phyloP scores from a whole-genome alignment of 2,329 filamentous ascomycete species.

The Aspergillus nomiae region DNA sequence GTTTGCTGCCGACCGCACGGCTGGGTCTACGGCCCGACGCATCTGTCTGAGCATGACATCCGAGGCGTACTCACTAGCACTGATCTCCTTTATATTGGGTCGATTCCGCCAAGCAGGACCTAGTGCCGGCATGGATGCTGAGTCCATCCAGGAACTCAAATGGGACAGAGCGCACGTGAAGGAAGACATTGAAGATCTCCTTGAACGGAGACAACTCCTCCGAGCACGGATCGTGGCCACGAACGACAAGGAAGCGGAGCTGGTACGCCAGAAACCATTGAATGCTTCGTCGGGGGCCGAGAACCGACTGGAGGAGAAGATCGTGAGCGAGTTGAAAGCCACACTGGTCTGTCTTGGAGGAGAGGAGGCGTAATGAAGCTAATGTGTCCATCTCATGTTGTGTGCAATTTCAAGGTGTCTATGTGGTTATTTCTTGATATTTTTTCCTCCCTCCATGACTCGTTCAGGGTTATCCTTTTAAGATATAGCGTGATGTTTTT shows the following conservation, averaged over 20 bases:
- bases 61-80: slow-evolving; percentile 76
- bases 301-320: slow-evolving; percentile 73
- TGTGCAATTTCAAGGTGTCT: slow-evolving; percentile 3
- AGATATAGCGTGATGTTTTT: background rate
- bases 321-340: slow-evolving; percentile 68
- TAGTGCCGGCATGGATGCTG: slow-evolving; percentile 59
- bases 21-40: slow-evolving; percentile 55
- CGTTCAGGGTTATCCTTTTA: background rate
- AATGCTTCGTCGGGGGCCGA: slow-evolving; percentile 52
- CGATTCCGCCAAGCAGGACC: slow-evolving; percentile 65
- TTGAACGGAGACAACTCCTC: slow-evolving; percentile 69
- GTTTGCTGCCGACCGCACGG: slow-evolving; percentile 59
- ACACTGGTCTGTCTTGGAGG: slow-evolving; percentile 47
- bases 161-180: slow-evolving; percentile 74
- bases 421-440: slow-evolving; percentile 11
- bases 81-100: slow-evolving; percentile 73
- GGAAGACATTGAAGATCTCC: slow-evolving; percentile 82
- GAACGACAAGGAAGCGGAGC: slow-evolving; percentile 70
- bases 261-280: slow-evolving; percentile 47
- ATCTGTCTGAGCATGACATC: slow-evolving; percentile 73
- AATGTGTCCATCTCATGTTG: slow-evolving; percentile 1
- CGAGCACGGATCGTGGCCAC: slow-evolving; percentile 73
- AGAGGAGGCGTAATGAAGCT: slow-evolving; percentile 34
- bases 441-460: slow-evolving; percentile 5
- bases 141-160: slow-evolving; percentile 69